phyloP scores from a whole-genome alignment of 371 early-diverging fungal species.

The Lichtheimia ramosa region DNA sequence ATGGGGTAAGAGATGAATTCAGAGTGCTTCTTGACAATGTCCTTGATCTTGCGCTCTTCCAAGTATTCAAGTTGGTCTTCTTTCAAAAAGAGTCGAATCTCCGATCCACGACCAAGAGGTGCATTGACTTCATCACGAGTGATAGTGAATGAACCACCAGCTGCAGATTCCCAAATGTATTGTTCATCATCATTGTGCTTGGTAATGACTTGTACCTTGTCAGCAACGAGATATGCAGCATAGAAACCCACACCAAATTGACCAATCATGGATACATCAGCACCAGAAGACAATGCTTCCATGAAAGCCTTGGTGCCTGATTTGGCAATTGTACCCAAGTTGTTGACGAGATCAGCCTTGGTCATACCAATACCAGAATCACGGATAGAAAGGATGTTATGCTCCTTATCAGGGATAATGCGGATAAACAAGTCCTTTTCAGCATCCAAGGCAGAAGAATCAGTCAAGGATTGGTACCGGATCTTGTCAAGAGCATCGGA shows the following conservation, averaged over 20 bases:
- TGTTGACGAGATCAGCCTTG: slow-evolving; percentile 76
- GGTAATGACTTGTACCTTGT: slow-evolving; percentile 80
- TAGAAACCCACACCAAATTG: slow-evolving; percentile 97
- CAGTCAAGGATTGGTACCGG: slow-evolving; percentile 61
- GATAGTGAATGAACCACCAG: slow-evolving; percentile 72
- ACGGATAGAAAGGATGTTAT: slow-evolving; percentile 65
- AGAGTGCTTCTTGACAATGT: slow-evolving; percentile 78
- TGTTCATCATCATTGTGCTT: slow-evolving; percentile 75
- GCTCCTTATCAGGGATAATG: slow-evolving; percentile 60
- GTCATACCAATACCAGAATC: slow-evolving; percentile 94
- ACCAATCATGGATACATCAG: slow-evolving; percentile 76
- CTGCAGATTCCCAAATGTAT: slow-evolving; percentile 76
- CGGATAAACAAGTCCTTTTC: slow-evolving; percentile 64
- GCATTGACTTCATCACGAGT: slow-evolving; percentile 69
- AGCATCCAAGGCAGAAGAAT: slow-evolving; percentile 52
- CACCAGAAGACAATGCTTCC: slow-evolving; percentile 50
- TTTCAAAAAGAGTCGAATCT: slow-evolving; percentile 78
- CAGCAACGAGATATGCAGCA: slow-evolving; percentile 82
- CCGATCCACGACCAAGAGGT: slow-evolving; percentile 71
- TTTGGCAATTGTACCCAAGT: slow-evolving; percentile 88
- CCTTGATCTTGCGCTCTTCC: slow-evolving; percentile 52
- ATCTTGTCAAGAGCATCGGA: slow-evolving; percentile 90
- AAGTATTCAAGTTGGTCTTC: slow-evolving; percentile 68
- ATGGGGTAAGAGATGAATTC: slow-evolving; percentile 73
- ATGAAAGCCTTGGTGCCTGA: slow-evolving; percentile 63